These are phyloP conservation scores for Pseudozyma hubeiensis DNA, from an alignment of 1,284 basidiomycete genomes.

Conservation along the genomic window DNA sequence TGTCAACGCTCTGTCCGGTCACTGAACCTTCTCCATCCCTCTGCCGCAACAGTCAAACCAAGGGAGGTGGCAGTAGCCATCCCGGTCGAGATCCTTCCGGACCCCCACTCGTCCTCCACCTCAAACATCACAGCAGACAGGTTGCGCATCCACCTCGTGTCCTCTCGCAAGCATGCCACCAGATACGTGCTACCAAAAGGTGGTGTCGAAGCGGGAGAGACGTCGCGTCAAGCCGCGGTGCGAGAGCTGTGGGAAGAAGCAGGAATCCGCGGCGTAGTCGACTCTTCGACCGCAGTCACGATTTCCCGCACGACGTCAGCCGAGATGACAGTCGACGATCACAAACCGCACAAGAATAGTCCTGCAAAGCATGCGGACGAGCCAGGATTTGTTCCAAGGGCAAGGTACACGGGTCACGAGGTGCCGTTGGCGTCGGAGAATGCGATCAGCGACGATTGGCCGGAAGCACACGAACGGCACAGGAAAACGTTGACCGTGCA, in stretches of 20 bases:
- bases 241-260: constrained; percentile 65
- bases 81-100: constrained; percentile 14
- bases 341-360: constrained; percentile 60
- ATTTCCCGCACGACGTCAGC: constrained; percentile 10
- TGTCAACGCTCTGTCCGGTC: no score
- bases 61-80: constrained; percentile 56
- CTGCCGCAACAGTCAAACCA: constrained; percentile 15
- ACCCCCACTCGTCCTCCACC: neutral
- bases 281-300: neutral
- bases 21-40: no score
- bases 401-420: constrained; percentile 53
- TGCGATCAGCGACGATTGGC: constrained; percentile 43
- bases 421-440: constrained; percentile 22
- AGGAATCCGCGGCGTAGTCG: constrained; percentile 17
- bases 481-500: constrained; percentile 37
- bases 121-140: neutral
- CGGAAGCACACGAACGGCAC: constrained; percentile 53
- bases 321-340: constrained; percentile 37
- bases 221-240: constrained; percentile 47
- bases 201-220: constrained; percentile 60
- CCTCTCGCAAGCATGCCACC: constrained; percentile 60
- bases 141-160: constrained; percentile 53
- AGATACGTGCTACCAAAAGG: constrained; percentile 64
- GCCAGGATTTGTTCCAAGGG: constrained; percentile 48
- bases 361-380: constrained; percentile 17